Evolutionary conservation across 441 rosid species (phyloP).

Genomic region (Pelargonium australe): DNA sequence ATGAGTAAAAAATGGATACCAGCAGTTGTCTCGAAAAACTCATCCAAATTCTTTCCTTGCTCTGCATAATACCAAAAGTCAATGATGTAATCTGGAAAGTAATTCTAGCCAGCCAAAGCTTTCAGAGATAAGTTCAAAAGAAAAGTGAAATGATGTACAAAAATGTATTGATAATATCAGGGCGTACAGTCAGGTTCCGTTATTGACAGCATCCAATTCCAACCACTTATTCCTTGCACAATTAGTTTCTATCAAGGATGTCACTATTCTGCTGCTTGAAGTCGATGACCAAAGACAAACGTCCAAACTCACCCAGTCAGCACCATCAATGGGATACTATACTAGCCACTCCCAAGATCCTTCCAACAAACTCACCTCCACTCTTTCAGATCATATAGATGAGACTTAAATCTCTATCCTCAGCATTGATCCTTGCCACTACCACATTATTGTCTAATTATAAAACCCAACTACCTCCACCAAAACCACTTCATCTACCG

Average conservation of each 20-base stretch:
- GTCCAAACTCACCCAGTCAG: too few species aligned
- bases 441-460: background rate
- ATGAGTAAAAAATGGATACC: constrained; percentile 35
- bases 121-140: too few species aligned
- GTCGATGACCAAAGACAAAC: too few species aligned
- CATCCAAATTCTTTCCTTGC: constrained; percentile 68
- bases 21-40: constrained; percentile 80
- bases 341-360: background rate
- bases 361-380: background rate
- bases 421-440: background rate
- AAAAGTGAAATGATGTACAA: too few species aligned
- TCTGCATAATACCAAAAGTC: constrained; percentile 41
- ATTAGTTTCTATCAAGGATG: too few species aligned
- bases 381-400: background rate
- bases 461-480: background rate
- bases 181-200: too few species aligned
- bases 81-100: background rate
- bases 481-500: too few species aligned
- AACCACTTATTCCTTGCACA: too few species aligned
- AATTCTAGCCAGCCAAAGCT: background rate
- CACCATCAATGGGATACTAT: too few species aligned
- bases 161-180: too few species aligned
- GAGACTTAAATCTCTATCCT: background rate
- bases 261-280: too few species aligned
- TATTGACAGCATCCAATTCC: too few species aligned